Base-by-base conservation (phyloP, 2,329 filamentous ascomycete species). In the Penicillium sp. region DNA sequence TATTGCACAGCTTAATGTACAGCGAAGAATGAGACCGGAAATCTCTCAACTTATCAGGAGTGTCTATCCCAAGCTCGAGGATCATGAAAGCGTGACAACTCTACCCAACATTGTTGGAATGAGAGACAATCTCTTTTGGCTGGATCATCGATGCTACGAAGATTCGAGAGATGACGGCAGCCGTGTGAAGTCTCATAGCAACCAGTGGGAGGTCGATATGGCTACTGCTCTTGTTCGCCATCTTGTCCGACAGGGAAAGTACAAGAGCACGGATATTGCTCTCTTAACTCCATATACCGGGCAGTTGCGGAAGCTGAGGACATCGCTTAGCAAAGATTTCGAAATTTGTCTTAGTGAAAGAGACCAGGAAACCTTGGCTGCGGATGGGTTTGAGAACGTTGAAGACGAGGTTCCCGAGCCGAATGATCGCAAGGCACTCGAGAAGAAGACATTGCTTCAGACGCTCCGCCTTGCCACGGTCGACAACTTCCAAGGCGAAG, bases 401-500 rank as follows among this genome's bases (percentile, higher is more conserved):
- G 28, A 37, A 18, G 27, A 41, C 31, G 28, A 43, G 6, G 2
- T 14, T 28, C 14, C 35, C 0, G 19, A 42, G 29, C 10, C 14
- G 27, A 46, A 30, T 13, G 7, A 13, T 25, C 29, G 6, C 2
- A 44, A 45, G 10, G 0, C 31, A 16, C 2, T 54, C 3, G 41
- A 54, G 30, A 54, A 36, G 16, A 51, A 51, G 27, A 48, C 46
- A 1, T 14, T 55, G 2, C 54, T 57, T 3, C 36, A 57, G 42
- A 50, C 49, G 10, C 43, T 57, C 27, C 41, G 54, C 9, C 39
- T 83, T 0, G 80, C 81, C 0, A 87, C 82, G 0, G 77, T 87
- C 0, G 82, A 86, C 62, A 88, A 87, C 53, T 88, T 87, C 46
- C 82, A 89, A 57, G 86, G 85, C 1, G 84, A 89, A 55, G 84